These are phyloP conservation scores for Phytophthora aleatoria DNA, from an alignment of 352 stramenopile genomes.

Conservation along the genomic window DNA sequence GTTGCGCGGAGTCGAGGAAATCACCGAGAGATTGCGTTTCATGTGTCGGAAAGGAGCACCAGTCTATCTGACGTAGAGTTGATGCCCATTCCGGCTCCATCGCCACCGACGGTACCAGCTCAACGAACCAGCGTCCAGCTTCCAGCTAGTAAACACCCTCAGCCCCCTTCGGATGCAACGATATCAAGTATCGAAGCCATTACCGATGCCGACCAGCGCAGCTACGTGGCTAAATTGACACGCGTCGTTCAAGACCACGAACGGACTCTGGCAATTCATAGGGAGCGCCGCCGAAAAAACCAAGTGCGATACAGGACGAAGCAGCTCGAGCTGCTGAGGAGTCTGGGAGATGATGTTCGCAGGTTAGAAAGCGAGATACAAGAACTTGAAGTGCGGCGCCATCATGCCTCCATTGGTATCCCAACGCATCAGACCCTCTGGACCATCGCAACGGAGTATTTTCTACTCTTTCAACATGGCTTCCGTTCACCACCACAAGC, in stretches of 20 bases:
- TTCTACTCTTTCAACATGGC: neutral
- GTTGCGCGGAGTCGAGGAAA: neutral
- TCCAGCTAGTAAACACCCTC: neutral
- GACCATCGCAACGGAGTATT: slow-evolving; percentile 1
- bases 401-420: neutral
- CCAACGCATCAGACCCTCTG: neutral
- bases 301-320: neutral
- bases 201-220: neutral
- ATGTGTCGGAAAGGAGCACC: neutral
- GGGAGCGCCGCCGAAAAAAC: neutral
- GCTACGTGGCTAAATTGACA: slow-evolving; percentile 1
- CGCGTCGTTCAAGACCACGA: neutral
- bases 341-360: neutral
- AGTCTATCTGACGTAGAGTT: neutral
- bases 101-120: neutral
- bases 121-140: neutral
- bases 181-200: neutral
- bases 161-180: neutral
- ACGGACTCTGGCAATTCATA: neutral
- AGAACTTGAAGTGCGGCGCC: neutral
- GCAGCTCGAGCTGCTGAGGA: neutral
- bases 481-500: neutral
- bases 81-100: neutral
- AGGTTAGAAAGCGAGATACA: neutral
- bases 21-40: neutral